Evolutionary conservation across 345 rosid genomes (phyloP), one percentile per base, ranked within the genome.

Genomic region (Cardamine chenopodiifolia): DNA sequence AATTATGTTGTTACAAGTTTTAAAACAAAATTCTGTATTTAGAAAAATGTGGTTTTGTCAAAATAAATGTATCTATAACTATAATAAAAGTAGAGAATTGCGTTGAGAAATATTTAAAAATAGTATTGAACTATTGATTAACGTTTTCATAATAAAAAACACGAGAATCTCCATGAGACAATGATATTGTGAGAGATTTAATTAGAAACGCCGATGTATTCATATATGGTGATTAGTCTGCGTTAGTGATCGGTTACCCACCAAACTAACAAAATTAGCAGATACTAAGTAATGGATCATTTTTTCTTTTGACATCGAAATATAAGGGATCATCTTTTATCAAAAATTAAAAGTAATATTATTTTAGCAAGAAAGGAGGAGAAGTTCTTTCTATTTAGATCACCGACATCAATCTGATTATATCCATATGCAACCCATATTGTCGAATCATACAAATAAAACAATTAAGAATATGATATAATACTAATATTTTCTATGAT

Each of bases 371-470:
- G 40, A 39, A 20, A 44, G 7, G 69, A 70, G 14, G 75, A 76
- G 66, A 69, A 10, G 6, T 26, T 44, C 11, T 22, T 26, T 44
- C 11, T 22, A 18, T 6, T n/a, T 61, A 76, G 65, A 70, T 70
- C 80, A 76, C 75, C 80, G 80, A 70, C 75, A 35, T 70, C 45
- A 68, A 23, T 0, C 54, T 42, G 64, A 31, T 75, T 56, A 52
- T n/a, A 52, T 7, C 62, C 64, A 62, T 45, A 76, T 76, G 80
- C 71, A 63, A 62, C 61, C 74, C 60, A 76, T 70, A 44, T 34
- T 31, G 63, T 20, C 5, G 54, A 67, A 48, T 25, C 44, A 62
- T 69, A 45, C 57, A 31, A 10, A 28, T 9, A 49, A 37, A 74
- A 74, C 3, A 59, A 75, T 40, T 23, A 54, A 54, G 10, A 75